Evolutionary conservation across 1,284 basidiomycete genomes (phyloP).

Genomic region (Irpex sp.): DNA sequence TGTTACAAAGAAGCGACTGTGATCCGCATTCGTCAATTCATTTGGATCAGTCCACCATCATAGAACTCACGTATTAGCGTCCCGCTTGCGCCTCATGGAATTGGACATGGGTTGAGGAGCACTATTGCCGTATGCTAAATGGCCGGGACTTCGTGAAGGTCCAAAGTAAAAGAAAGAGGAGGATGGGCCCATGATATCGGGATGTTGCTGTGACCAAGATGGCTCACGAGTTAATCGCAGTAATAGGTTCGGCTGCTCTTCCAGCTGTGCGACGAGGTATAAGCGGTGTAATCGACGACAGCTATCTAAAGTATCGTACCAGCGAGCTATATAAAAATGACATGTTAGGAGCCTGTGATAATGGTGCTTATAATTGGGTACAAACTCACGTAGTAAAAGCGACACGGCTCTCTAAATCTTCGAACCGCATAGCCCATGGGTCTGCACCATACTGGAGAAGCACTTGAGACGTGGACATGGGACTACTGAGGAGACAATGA

Average conservation of each 20-base stretch:
- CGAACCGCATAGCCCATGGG: constrained; percentile 55
- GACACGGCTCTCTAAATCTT: constrained; percentile 55
- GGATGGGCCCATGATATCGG: constrained; percentile 65
- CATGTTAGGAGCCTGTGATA: not conserved
- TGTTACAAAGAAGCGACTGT: constrained; percentile 57
- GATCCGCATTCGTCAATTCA: not conserved
- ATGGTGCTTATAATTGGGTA: not conserved
- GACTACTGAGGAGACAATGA: constrained; percentile 14
- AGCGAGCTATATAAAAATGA: not conserved
- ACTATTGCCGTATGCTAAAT: constrained; percentile 66
- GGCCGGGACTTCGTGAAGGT: constrained; percentile 53
- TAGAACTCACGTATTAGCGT: constrained; percentile 54
- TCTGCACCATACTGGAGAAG: constrained; percentile 64
- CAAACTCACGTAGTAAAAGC: constrained; percentile 65
- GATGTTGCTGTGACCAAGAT: constrained; percentile 60
- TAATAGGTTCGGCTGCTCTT: constrained; percentile 54
- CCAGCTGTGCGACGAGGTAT: constrained; percentile 34
- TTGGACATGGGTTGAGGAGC: constrained; percentile 51
- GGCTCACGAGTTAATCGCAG: constrained; percentile 60
- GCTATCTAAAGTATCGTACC: not conserved
- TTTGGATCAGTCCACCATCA: not conserved
- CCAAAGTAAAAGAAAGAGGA: constrained; percentile 73
- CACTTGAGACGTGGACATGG: constrained; percentile 39
- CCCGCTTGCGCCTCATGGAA: constrained; percentile 47
- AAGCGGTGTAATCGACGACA: not conserved